phyloP scores from a whole-genome alignment of 768 basidiomycete species.

The Boletus reticuloceps region DNA sequence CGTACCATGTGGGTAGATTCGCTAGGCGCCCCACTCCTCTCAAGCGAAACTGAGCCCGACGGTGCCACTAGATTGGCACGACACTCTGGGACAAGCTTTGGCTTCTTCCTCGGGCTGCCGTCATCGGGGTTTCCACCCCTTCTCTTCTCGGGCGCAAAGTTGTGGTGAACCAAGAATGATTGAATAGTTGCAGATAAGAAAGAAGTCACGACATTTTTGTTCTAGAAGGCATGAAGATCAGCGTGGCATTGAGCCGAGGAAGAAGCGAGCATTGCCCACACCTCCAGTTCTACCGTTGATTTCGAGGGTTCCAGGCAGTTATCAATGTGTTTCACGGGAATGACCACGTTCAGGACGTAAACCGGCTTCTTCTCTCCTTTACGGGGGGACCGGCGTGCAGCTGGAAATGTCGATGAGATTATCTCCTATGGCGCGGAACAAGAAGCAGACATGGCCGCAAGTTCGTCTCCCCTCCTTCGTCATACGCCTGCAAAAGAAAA shows the following conservation, averaged over 20 bases:
- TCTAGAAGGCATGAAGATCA: conserved; percentile 37
- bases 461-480: conserved; percentile 56
- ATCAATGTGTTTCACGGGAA: conserved; percentile 69
- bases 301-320: conserved; percentile 82
- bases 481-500: conserved; percentile 53
- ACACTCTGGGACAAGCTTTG: conserved; percentile 36
- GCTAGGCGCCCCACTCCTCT: conserved; percentile 6
- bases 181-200: conserved; percentile 61
- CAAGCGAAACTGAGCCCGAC: conserved; percentile 1
- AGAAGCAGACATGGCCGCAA: conserved; percentile 18
- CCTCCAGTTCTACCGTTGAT: conserved; percentile 62
- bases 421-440: conserved; percentile 8
- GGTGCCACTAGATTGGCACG: conserved; percentile 4
- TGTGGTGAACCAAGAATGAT: conserved; percentile 61
- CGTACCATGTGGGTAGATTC: conserved; percentile 22
- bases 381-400: conserved; percentile 66
- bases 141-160: conserved; percentile 42
- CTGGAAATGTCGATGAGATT: conserved; percentile 34
- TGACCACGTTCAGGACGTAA: conserved; percentile 74
- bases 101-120: conserved; percentile 49
- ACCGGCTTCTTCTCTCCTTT: conserved; percentile 78
- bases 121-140: conserved; percentile 11
- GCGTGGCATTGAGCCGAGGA: conserved; percentile 7
- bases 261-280: conserved; percentile 30
- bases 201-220: conserved; percentile 50